Base-by-base conservation (phyloP, 2,329 filamentous ascomycete genomes). In the Berkeleyomyces basicola region DNA sequence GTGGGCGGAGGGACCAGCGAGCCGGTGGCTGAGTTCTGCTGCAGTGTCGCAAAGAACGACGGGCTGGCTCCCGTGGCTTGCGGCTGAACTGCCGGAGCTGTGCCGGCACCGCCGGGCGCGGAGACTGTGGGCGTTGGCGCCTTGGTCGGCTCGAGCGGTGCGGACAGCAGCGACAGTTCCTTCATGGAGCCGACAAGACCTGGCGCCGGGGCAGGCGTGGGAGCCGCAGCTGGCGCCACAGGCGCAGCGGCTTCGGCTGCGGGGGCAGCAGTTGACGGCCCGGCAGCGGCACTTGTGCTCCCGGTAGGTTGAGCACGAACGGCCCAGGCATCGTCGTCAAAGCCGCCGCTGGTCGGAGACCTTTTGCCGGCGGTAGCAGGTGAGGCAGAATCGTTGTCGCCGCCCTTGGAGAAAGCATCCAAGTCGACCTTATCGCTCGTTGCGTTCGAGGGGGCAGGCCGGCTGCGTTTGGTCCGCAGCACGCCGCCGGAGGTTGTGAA, bases 321-420 rank as follows among this genome's bases (percentile, higher is more conserved):
- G 69, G 95, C 89, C 93, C 93, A 99, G 7, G 93, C 93, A 76
- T 97, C 90, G 70, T 97, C 93, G 60, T 99, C 93, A 70, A 97
- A 97, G 2, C 89, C 89, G 64, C 78, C 51, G 51, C 51, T 76
- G 37, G 67, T 67, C 11, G 65, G 67, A 60, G 67, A 63, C 59
- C 70, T 71, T 44, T 70, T 47, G 3, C 65, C 64, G 47, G 68
- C 66, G 23, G 23, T 23, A 51, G 67, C 63, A 59, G 68, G 59
- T 66, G 65, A 49, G 42, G 71, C 2, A 7, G 58, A 43, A 10
- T 53, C 59, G 16, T 61, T 61, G 14, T 37, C 59, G 7, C 78
- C 76, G 59, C 80, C 77, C 69, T 83, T 82, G 63, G 86, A 84
- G 70, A 97, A 92, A 0, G 87, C 88, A 70, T 90, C 88, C n/a